Base-by-base conservation (phyloP, 1,284 basidiomycete species). In the Microbotryum lychnidis-dioicae region DNA sequence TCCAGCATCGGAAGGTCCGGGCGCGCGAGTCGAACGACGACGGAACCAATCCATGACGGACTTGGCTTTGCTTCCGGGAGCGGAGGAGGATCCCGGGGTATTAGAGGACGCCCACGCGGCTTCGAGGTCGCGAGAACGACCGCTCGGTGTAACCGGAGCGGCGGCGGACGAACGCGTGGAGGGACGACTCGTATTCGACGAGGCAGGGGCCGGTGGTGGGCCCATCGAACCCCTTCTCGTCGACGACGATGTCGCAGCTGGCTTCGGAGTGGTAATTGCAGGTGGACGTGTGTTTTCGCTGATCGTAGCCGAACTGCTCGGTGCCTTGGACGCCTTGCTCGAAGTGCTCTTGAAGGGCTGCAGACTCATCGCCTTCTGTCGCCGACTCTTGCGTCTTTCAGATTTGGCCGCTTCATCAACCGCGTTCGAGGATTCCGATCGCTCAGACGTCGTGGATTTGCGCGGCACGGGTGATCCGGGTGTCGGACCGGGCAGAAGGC, bases 41-140 rank as follows among this genome's bases (percentile, higher is more conserved):
- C 81, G 72, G 77, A 83, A 83, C 82, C 82, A 83, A 69, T 82
- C 81, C 81, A 83, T 83, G 62, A 83, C 82, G 57, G 80, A 79
- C 73, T 82, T 82, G 29, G 81, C 81, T 31, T 81, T 79, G 55
- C 76, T 79, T 42, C 77, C 51, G 37, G 46, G 16, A 33, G 54
- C 59, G 50, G 44, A 50, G 21, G 60, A 50, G 21, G 23, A 23
- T 23, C 45, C 54, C 33, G 49, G 54, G 2, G 58, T 45, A 23
- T 50, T 48, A n/a, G 57, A 27, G 14, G 60, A 57, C 20, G 58
- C 55, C 60, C 66, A 70, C 46, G 65, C 70, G 47, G 66, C 66
- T 33, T 70, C 68, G 57, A 69, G 63, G 50, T 69, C 69, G 25
- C 20, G 60, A 61, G 42, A 58, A 25, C 2, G 60, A 53, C 49